Evolutionary conservation across 768 basidiomycete genomes (phyloP), one percentile per base, ranked within the genome.

Genomic region (Glaciozyma antarctica): DNA sequence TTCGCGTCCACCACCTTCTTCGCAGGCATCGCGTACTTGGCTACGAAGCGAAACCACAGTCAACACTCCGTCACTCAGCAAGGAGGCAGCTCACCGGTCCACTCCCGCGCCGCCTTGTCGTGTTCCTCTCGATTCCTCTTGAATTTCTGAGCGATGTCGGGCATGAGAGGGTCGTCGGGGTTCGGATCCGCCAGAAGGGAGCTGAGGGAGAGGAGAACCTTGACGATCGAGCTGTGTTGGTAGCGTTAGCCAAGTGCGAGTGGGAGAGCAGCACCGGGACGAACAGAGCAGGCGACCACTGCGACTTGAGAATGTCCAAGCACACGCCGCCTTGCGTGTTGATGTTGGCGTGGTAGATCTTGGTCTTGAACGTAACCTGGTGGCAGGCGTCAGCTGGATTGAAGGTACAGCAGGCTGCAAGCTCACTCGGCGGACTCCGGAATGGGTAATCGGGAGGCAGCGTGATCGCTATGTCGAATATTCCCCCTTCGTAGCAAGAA

Each of bases 301-400:
- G 62, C 32, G 55, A 62, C 44, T 70, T 67, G 24, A 70, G 57
- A 47, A 70, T 70, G 55, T 70, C 68, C 26, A 66, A 44, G 49
- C 70, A 73, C 58, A 73, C 68, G 9, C 66, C 70, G 13, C 70
- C 70, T n/a, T 68, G 62, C 2, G 52, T 28, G 61, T 71, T 71
- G 63, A 71, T 65, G 59, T 71, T 71, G 54, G 57, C 48, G 52
- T 71, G 69, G 61, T 71, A 71, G 53, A 67, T 63, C 62, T 54
- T 19, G 59, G 28, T 22, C 12, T 26, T n/a, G 53, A 41, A 24
- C 28, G 43, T 15, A 12, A 56, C 52, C 34, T 43, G 45, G 17
- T 30, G 34, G 58, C 63, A 28, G 56, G 61, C 28, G 30, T 51
- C 32, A 64, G 61, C 32, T 49, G 26, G 61, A 26, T 34, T 21